Evolutionary conservation across 1,284 basidiomycete genomes (phyloP).

Genomic region (Irpex lacteus): DNA sequence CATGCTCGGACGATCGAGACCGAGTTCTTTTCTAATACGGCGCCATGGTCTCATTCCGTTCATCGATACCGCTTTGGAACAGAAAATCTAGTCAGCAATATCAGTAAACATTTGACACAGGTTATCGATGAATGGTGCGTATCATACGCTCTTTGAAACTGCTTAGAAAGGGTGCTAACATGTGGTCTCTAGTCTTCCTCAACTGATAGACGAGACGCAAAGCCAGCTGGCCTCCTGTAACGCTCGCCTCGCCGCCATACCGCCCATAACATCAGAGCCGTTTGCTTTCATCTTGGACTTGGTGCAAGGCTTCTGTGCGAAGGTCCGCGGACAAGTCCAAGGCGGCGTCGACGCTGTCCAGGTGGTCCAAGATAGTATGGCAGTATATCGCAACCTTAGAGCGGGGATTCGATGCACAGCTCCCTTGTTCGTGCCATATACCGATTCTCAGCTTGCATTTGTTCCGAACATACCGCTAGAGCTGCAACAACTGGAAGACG

Average conservation of each 20-base stretch:
- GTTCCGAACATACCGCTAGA: not conserved
- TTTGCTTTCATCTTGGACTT: slow-evolving; percentile 43
- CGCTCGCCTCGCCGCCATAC: slow-evolving; percentile 39
- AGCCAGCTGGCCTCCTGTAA: slow-evolving; percentile 35
- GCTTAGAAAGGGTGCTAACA: too few relatives aligned
- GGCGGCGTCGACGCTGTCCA: slow-evolving; percentile 32
- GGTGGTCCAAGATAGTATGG: slow-evolving; percentile 36
- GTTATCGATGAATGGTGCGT: slow-evolving; percentile 51
- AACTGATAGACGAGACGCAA: slow-evolving; percentile 34
- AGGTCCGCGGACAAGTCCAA: slow-evolving; percentile 34
- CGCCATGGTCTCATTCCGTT: slow-evolving; percentile 48
- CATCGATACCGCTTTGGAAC: slow-evolving; percentile 53
- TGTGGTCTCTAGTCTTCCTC: too few relatives aligned
- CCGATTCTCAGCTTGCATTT: too few relatives aligned
- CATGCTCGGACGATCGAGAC: slow-evolving; percentile 40
- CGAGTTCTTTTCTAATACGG: slow-evolving; percentile 44
- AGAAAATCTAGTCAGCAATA: slow-evolving; percentile 46
- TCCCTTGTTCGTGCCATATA: slow-evolving; percentile 13
- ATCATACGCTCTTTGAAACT: too few relatives aligned
- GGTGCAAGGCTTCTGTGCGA: slow-evolving; percentile 42
- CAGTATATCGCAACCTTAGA: slow-evolving; percentile 34
- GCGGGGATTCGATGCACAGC: slow-evolving; percentile 27
- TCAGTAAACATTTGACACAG: slow-evolving; percentile 49
- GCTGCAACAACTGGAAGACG: slow-evolving; percentile 7
- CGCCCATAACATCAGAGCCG: slow-evolving; percentile 39